These are phyloP conservation scores for Uronychia binucleata DNA, from an alignment of 73 alveolate species.

Conservation along the genomic window DNA sequence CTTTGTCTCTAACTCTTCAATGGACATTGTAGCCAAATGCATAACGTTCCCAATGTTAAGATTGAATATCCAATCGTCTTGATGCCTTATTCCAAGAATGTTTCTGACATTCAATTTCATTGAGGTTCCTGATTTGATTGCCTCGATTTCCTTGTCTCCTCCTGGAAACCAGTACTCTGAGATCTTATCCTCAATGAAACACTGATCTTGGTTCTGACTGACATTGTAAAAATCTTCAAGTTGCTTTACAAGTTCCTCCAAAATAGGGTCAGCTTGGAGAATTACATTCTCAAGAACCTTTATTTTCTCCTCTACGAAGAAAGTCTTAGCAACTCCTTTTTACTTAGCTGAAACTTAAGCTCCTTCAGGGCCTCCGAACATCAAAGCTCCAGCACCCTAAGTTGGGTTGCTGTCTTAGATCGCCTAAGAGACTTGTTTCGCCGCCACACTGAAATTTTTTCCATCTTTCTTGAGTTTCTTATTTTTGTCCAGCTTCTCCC, in stretches of 20 bases:
- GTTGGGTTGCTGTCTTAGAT: background rate
- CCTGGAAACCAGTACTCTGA: background rate
- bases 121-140: background rate
- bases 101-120: background rate
- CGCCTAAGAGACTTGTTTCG: background rate
- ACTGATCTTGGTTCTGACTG: background rate
- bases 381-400: background rate
- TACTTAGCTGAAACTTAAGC: background rate
- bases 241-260: background rate
- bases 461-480: background rate
- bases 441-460: background rate
- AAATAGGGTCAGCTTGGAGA: background rate
- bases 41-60: background rate
- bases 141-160: background rate
- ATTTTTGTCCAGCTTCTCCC: background rate
- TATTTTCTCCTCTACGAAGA: conserved; percentile 49
- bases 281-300: conserved; percentile 38
- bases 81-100: background rate
- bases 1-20: background rate
- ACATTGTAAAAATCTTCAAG: background rate
- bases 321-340: conserved; percentile 2
- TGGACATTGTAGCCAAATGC: background rate
- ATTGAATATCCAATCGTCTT: background rate
- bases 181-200: background rate
- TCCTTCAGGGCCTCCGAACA: background rate